phyloP scores from a whole-genome alignment of 495 filamentous ascomycete species.

The Xylaria cubensis region DNA sequence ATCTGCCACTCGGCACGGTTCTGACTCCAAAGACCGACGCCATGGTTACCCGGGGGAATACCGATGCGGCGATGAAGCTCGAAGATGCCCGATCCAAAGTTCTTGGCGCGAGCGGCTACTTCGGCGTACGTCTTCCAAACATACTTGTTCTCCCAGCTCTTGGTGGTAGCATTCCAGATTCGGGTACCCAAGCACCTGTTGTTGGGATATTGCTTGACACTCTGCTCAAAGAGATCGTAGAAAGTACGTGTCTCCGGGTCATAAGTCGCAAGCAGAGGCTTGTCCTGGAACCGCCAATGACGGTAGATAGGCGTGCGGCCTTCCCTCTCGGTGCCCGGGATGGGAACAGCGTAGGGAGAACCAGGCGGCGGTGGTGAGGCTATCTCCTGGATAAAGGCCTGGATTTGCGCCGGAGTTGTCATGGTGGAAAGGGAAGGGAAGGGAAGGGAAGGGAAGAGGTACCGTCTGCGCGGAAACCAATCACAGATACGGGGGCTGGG shows the following conservation, averaged over 20 bases:
- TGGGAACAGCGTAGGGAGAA: slow-evolving; percentile 66
- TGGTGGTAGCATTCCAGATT: slow-evolving; percentile 76
- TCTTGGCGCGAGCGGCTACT: slow-evolving; percentile 78
- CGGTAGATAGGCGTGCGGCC: slow-evolving; percentile 81
- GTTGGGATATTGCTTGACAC: slow-evolving; percentile 61
- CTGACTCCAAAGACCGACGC: slow-evolving; percentile 91
- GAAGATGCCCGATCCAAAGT: slow-evolving; percentile 86
- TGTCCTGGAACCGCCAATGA: slow-evolving; percentile 77
- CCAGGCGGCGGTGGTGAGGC: slow-evolving; percentile 64
- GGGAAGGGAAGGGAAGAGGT: background rate
- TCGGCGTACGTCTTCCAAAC: slow-evolving; percentile 85
- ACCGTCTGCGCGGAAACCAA: slow-evolving; percentile 12
- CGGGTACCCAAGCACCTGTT: slow-evolving; percentile 80
- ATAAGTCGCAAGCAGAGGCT: slow-evolving; percentile 71
- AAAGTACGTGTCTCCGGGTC: slow-evolving; percentile 75
- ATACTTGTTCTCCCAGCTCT: slow-evolving; percentile 76
- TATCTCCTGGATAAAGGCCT: slow-evolving; percentile 50
- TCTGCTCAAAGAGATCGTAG: slow-evolving; percentile 82
- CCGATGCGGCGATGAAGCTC: slow-evolving; percentile 78
- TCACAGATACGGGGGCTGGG: background rate
- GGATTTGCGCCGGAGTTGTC: slow-evolving; percentile 35
- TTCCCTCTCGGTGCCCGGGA: slow-evolving; percentile 75
- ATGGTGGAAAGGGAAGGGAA: background rate
- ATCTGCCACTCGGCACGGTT: slow-evolving; percentile 99
- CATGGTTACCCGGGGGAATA: slow-evolving; percentile 72